These are phyloP conservation scores for Populus davidiana DNA, from an alignment of 345 rosid genomes.

Conservation along the genomic window DNA sequence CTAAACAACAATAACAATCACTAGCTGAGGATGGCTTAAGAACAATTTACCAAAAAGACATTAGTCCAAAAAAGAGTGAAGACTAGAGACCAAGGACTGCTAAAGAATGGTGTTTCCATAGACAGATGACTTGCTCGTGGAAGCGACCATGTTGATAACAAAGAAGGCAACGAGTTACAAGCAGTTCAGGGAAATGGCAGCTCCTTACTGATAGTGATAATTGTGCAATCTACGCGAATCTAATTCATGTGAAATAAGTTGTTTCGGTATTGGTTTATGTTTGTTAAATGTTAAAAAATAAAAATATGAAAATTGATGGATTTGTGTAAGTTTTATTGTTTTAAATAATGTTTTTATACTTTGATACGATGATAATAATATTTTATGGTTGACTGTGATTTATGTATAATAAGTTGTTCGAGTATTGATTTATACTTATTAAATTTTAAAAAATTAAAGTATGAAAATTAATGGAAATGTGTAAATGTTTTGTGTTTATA, in stretches of 20 bases:
- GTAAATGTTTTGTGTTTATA: no score
- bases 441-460: no score
- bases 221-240: background rate
- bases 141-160: background rate
- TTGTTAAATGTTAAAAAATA: no score
- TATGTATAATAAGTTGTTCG: no score
- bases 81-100: no score
- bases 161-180: background rate
- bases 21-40: background rate
- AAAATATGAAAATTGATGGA: no score
- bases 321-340: no score
- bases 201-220: background rate
- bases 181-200: background rate
- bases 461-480: no score
- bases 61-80: background rate
- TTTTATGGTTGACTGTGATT: no score
- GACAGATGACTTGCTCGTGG: background rate
- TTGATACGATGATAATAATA: no score
- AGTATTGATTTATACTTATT: fast-evolving
- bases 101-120: background rate
- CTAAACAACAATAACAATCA: background rate
- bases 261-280: no score
- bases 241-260: background rate
- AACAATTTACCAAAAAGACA: background rate
- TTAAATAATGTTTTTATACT: no score